Percentiles rank a stretch among this genome's conserved stretches.
Conservation (phyloP, 2,329 filamentous ascomycete genomes). For the Penicillium griseofulvum region DNA sequence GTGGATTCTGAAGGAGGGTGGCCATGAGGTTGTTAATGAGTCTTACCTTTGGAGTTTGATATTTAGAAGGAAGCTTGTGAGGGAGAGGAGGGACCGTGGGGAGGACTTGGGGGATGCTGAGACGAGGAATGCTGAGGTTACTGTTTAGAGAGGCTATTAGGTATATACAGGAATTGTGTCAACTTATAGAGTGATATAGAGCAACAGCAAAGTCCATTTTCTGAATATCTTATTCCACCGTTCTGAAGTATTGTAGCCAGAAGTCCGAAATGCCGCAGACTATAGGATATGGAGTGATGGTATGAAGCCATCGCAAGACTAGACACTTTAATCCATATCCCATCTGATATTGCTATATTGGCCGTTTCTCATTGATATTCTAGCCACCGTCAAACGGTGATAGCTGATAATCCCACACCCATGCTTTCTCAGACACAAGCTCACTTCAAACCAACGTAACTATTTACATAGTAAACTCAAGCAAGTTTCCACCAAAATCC, state of each 20-base stretch:
- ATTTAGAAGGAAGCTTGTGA: neutral
- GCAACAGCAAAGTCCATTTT: no score
- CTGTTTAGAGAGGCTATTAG: neutral
- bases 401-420: neutral
- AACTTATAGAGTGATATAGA: neutral
- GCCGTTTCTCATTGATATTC: neutral
- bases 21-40: conserved; percentile 27
- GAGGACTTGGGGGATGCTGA: neutral
- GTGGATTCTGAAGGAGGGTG: conserved; percentile 40
- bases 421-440: neutral
- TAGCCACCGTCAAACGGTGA: neutral
- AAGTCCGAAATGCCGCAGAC: no score
- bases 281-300: no score
- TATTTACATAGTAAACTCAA: conserved; percentile 52
- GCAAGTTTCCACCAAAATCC: conserved; percentile 55
- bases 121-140: neutral
- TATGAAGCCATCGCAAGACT: no score
- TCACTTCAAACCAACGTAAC: neutral
- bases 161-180: neutral
- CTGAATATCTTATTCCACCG: neutral
- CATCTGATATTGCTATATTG: neutral
- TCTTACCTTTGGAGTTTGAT: neutral
- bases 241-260: no score
- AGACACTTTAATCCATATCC: no score
- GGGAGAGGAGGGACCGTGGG: neutral